Base-by-base conservation (phyloP, 441 rosid genomes). In the Biscutella laevigata region DNA sequence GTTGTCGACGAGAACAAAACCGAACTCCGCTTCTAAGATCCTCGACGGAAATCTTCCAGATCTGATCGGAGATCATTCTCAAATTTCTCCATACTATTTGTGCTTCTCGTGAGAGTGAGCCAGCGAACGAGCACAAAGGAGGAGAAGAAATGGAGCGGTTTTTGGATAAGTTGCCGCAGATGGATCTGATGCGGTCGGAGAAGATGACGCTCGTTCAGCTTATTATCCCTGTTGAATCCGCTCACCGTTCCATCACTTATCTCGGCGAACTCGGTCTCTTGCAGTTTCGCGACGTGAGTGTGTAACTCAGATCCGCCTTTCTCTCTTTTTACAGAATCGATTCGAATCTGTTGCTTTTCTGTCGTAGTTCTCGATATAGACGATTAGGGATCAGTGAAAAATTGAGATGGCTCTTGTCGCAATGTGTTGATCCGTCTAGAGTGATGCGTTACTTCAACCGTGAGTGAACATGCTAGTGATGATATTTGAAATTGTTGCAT, bases 111-210 rank as follows among this genome's bases (percentile, higher is more conserved):
- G 76, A 48, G 40, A 70, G 62, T 33, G 24, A 37, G 17, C 17
- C n/a, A n/a, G n/a, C n/a, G 51, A 13, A 11, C 11, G 41, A 29
- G 42, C 29, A n/a, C n/a, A 19, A 62, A 20, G 16, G 28, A 11
- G 3, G 46, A 12, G 59, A 47, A 61, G 29, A 35, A 29, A 71
- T 84, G 79, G 86, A 82, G 32, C 52, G 44, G 61, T 84, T 79
- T 69, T 36, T 92, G 7, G 92, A 88, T 17, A 72, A 74, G 48
- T 55, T 88, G 61, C 90, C 92, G 36, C 27, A 90, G 19, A 94
- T 94, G 97, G 97, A 88, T 88, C 94, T 86, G 85, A 82, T 86
- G 95, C 86, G 95, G 14, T 94, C 97, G 34, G 97, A 86, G 84
- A 83, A 80, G 83, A 94, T 94, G 96, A 67, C 83, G 27, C 78